Evolutionary conservation across 257 asterid species (phyloP).

Genomic region (Nicotiana paniculata): DNA sequence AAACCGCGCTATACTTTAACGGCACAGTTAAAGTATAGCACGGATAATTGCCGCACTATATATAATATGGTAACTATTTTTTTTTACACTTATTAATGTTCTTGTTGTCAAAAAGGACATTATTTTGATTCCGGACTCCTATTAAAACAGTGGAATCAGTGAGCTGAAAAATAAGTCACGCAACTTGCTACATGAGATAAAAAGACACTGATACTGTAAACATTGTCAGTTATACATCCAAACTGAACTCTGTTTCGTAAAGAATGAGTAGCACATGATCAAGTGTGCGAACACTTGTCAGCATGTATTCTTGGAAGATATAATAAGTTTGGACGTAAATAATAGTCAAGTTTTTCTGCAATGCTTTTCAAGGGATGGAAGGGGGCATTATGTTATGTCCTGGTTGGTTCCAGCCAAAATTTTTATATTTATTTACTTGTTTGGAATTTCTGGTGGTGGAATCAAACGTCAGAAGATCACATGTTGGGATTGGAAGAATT

Average conservation of each 20-base stretch:
- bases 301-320: background rate
- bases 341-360: background rate
- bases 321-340: background rate
- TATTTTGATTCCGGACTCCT: too few species aligned
- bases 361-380: background rate
- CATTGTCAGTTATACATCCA: background rate
- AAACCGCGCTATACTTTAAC: too few species aligned
- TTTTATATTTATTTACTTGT: conserved; percentile 7
- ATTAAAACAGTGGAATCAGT: too few species aligned
- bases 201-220: background rate
- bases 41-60: too few species aligned
- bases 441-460: conserved; percentile 14
- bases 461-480: conserved; percentile 12
- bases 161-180: too few species aligned
- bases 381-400: conserved; percentile 32
- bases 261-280: background rate
- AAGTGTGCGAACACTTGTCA: background rate
- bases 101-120: too few species aligned
- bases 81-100: too few species aligned
- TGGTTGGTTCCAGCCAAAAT: background rate
- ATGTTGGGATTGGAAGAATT: conserved; percentile 6
- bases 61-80: too few species aligned
- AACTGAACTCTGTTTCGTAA: background rate
- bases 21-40: too few species aligned
- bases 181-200: too few species aligned